phyloP scores from a whole-genome alignment of 305 asterid species.

The Fraxinus platypoda region DNA sequence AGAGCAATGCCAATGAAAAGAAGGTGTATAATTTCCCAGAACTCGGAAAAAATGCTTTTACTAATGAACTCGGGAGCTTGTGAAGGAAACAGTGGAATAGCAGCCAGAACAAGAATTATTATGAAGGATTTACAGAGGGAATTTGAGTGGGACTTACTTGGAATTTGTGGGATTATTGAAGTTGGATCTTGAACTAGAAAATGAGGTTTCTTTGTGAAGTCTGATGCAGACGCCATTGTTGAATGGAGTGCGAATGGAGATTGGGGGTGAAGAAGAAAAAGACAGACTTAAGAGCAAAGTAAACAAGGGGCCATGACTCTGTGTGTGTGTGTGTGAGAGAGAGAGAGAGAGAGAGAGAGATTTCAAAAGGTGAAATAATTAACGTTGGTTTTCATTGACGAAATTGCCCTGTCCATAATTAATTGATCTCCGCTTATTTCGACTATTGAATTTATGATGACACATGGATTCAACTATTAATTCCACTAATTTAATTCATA shows the following conservation, averaged over 20 bases:
- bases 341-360: background rate
- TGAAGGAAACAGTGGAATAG: slow-evolving; percentile 66
- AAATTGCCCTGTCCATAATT: slow-evolving; percentile 1
- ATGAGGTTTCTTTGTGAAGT: slow-evolving; percentile 39
- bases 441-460: background rate
- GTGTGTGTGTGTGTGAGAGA: slow-evolving; percentile 12
- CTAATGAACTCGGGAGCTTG: slow-evolving; percentile 74
- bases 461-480: background rate
- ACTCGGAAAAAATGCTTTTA: slow-evolving; percentile 35
- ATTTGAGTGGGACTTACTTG: slow-evolving; percentile 53
- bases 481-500: too few relatives aligned
- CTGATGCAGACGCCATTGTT: slow-evolving; percentile 30
- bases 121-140: slow-evolving; percentile 48
- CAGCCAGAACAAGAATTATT: slow-evolving; percentile 46
- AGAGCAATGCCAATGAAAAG: slow-evolving; percentile 73
- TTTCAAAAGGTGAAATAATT: background rate
- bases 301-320: background rate
- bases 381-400: slow-evolving; percentile 15
- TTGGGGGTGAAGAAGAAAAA: slow-evolving; percentile 56
- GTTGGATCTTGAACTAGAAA: slow-evolving; percentile 21
- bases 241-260: slow-evolving; percentile 28
- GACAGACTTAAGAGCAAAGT: slow-evolving; percentile 52
- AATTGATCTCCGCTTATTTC: background rate
- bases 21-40: slow-evolving; percentile 84
- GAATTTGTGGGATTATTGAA: slow-evolving; percentile 29